These are phyloP conservation scores for Alternaria atra DNA, from an alignment of 2,329 filamentous ascomycete species.

Conservation along the genomic window DNA sequence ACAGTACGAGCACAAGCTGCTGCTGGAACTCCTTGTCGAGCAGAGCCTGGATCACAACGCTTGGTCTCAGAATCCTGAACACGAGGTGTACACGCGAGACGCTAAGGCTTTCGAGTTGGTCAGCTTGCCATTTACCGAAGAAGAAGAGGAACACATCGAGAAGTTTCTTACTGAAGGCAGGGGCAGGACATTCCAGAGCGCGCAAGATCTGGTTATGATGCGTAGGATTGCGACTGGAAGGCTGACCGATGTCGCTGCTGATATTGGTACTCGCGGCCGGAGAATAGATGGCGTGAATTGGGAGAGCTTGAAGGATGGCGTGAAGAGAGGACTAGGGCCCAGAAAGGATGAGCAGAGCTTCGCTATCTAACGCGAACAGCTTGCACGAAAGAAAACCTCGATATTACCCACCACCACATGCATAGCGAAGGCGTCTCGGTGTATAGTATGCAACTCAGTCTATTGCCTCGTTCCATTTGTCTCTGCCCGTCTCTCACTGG, in stretches of 20 bases:
- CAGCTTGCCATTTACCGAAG: constrained; percentile 73
- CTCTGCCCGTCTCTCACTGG: not conserved
- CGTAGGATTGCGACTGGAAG: constrained; percentile 74
- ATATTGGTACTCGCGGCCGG: constrained; percentile 48
- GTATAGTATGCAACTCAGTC: not conserved
- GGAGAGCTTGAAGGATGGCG: constrained; percentile 54
- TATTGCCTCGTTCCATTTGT: not conserved
- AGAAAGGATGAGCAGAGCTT: constrained; percentile 39
- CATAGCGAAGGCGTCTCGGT: constrained; percentile 6
- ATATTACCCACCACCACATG: not conserved
- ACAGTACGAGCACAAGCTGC: constrained; percentile 66
- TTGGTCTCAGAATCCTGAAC: constrained; percentile 18
- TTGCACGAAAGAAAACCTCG: not conserved
- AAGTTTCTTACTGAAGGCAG: constrained; percentile 71
- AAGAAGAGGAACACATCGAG: constrained; percentile 79
- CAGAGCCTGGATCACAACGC: constrained; percentile 35
- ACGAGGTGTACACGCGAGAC: constrained; percentile 51
- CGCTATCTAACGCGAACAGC: constrained; percentile 12
- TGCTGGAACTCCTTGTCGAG: constrained; percentile 72
- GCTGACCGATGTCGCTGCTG: constrained; percentile 56
- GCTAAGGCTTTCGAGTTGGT: constrained; percentile 73
- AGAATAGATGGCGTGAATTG: constrained; percentile 62
- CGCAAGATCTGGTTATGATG: constrained; percentile 78
- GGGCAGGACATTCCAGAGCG: constrained; percentile 69
- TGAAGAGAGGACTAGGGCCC: constrained; percentile 48